phyloP scores from a whole-genome alignment of 2,329 filamentous ascomycete species.

The Ascochyta lentis region DNA sequence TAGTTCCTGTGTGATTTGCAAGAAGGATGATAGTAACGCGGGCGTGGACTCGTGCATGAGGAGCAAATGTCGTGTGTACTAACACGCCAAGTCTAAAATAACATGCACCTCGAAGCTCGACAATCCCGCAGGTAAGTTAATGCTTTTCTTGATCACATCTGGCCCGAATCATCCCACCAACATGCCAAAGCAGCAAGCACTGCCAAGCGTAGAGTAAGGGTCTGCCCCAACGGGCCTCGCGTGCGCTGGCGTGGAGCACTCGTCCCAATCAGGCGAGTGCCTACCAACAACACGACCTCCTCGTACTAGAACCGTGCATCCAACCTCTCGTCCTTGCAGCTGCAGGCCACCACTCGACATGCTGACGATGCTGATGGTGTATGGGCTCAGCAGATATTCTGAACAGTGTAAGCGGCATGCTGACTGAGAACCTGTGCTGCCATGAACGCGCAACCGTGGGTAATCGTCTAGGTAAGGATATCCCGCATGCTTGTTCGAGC shows the following conservation, averaged over 20 bases:
- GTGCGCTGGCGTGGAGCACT: constrained; percentile 7
- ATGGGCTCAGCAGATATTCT: neutral
- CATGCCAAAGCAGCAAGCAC: neutral
- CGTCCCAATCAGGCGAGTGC: constrained; percentile 2
- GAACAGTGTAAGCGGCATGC: neutral
- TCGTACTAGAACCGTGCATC: neutral
- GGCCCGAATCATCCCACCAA: neutral
- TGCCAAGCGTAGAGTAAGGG: constrained; percentile 6
- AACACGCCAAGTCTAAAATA: too few species aligned
- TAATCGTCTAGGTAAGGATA: neutral
- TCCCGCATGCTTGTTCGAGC: neutral
- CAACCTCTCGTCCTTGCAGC: neutral
- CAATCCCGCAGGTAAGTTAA: too few species aligned
- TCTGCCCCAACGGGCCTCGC: constrained; percentile 15
- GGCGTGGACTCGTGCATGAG: neutral
- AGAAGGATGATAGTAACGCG: neutral
- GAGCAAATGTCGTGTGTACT: too few species aligned
- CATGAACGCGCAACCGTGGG: constrained; percentile 2
- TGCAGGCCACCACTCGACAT: neutral
- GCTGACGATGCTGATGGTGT: neutral
- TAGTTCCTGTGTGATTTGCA: too few species aligned
- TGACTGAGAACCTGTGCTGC: constrained; percentile 11
- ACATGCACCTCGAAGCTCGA: too few species aligned
- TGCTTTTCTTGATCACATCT: too few species aligned
- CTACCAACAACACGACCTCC: neutral